A percentile compares a stretch with the other conserved stretches of the same genome.
phyloP scores from a whole-genome alignment of 371 early-diverging fungal genomes.

The Rhizomucor pusillus region DNA sequence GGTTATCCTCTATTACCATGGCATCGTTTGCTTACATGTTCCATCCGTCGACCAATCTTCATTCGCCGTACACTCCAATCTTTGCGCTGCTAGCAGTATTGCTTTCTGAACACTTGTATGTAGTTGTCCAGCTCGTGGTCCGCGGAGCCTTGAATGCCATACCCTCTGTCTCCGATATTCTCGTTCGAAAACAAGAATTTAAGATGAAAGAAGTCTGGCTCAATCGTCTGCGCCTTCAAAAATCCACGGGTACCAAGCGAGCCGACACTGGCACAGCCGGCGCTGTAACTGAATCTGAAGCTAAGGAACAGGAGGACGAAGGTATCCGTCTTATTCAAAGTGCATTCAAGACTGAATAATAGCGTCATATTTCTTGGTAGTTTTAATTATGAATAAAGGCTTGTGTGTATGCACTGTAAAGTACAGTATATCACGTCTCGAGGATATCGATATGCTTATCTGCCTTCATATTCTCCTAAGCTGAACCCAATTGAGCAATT shows the following conservation, averaged over 20 bases:
- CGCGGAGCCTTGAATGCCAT: constrained; percentile 24
- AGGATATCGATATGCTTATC: too few species aligned
- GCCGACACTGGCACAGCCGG: too few species aligned
- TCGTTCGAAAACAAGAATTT: constrained; percentile 38
- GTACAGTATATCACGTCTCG: too few species aligned
- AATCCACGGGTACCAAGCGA: too few species aligned
- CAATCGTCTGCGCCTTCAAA: constrained; percentile 15
- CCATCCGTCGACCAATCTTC: constrained; percentile 46
- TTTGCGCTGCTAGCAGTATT: constrained; percentile 40
- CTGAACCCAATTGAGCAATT: too few species aligned
- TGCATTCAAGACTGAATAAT: constrained; percentile 9
- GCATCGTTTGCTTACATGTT: constrained; percentile 74
- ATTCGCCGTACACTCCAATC: constrained; percentile 41
- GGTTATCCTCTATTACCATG: constrained; percentile 78
- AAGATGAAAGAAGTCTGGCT: constrained; percentile 41
- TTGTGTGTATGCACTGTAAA: too few species aligned
- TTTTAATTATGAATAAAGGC: too few species aligned
- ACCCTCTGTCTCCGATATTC: constrained; percentile 37
- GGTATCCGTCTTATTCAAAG: constrained; percentile 1
- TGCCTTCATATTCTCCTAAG: too few species aligned
- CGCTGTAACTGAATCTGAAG: neutral
- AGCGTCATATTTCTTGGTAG: too few species aligned
- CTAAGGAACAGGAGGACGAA: neutral
- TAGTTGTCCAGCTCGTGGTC: constrained; percentile 25
- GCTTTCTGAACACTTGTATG: constrained; percentile 44